Conservation (phyloP, 805 yeast genomes). For the Kuraishia hungarica region DNA sequence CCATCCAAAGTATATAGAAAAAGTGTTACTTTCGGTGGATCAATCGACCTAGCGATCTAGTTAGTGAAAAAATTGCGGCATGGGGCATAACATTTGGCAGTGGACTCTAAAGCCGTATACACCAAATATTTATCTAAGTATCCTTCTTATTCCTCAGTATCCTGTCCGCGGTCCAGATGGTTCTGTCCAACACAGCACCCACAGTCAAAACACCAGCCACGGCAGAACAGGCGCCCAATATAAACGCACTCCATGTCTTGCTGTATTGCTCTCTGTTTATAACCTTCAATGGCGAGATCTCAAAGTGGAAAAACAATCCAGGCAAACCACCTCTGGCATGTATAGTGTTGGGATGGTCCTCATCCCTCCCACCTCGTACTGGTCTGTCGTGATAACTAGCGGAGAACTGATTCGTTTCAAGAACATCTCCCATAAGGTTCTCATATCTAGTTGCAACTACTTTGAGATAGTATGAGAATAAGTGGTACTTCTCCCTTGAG, state of each 20-base stretch:
- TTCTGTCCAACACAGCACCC: constrained; percentile 80
- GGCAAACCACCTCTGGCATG: constrained; percentile 87
- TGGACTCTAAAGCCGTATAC: too few species aligned
- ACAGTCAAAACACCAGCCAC: constrained; percentile 92
- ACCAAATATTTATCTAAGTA: constrained; percentile 8
- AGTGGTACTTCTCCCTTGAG: constrained; percentile 44
- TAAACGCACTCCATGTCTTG: constrained; percentile 75
- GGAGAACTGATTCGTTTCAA: constrained; percentile 86
- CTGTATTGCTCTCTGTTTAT: constrained; percentile 71
- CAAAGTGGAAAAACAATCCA: constrained; percentile 80
- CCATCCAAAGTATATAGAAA: too few species aligned
- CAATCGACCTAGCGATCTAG: too few species aligned
- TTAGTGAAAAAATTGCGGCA: too few species aligned
- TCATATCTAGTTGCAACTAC: constrained; percentile 88
- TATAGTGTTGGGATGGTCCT: constrained; percentile 80
- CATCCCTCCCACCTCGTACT: constrained; percentile 77
- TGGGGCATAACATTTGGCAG: too few species aligned
- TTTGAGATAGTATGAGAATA: constrained; percentile 73
- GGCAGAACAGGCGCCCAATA: constrained; percentile 77
- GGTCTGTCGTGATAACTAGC: constrained; percentile 87
- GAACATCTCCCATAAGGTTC: constrained; percentile 38
- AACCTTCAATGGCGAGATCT: constrained; percentile 87
- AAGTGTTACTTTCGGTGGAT: too few species aligned
- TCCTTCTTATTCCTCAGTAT: constrained; percentile 64
- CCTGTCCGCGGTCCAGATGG: constrained; percentile 83